These are phyloP conservation scores for Chytriomyces sp. DNA, from an alignment of 192 early-diverging fungal species.

Conservation along the genomic window DNA sequence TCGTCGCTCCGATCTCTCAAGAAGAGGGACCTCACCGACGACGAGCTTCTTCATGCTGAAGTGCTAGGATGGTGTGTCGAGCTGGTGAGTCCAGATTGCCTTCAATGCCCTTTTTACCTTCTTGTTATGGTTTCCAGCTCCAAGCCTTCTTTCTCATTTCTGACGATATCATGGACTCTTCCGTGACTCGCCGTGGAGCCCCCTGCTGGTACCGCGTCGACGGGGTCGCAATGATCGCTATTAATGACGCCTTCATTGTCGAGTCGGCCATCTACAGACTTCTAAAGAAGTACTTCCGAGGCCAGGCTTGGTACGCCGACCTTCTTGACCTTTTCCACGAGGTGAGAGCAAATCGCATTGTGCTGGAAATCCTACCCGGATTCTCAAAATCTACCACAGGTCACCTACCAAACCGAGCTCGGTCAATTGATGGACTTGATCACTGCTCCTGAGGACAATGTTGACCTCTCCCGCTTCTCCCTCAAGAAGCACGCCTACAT, in stretches of 20 bases:
- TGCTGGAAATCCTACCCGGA: neutral
- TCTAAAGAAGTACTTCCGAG: slow-evolving; percentile 92
- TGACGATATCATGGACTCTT: slow-evolving; percentile 98
- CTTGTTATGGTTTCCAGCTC: slow-evolving; percentile 57
- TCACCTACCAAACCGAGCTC: slow-evolving; percentile 95
- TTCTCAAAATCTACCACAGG: slow-evolving; percentile 31
- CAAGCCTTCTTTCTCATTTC: slow-evolving; percentile 98
- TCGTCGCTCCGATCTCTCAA: slow-evolving; percentile 84
- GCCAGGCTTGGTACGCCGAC: slow-evolving; percentile 83
- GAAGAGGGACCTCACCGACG: slow-evolving; percentile 69
- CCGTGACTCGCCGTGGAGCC: slow-evolving; percentile 93
- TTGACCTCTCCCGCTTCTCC: slow-evolving; percentile 90
- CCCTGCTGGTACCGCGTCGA: slow-evolving; percentile 94
- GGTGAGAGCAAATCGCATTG: slow-evolving; percentile 19
- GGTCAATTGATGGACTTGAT: slow-evolving; percentile 97
- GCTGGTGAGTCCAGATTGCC: slow-evolving; percentile 58
- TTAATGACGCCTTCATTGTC: slow-evolving; percentile 96
- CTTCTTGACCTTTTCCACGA: slow-evolving; percentile 95
- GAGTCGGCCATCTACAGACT: slow-evolving; percentile 91
- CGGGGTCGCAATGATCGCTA: slow-evolving; percentile 84
- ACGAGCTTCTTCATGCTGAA: slow-evolving; percentile 84
- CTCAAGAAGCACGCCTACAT: slow-evolving; percentile 92
- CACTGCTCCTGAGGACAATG: slow-evolving; percentile 95
- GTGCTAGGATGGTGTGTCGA: slow-evolving; percentile 96
- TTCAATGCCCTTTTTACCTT: neutral